Percentiles rank a stretch among this genome's conserved stretches.
Evolutionary conservation across 2,329 filamentous ascomycete genomes (phyloP).

Genomic region (Nemania bipapillata): DNA sequence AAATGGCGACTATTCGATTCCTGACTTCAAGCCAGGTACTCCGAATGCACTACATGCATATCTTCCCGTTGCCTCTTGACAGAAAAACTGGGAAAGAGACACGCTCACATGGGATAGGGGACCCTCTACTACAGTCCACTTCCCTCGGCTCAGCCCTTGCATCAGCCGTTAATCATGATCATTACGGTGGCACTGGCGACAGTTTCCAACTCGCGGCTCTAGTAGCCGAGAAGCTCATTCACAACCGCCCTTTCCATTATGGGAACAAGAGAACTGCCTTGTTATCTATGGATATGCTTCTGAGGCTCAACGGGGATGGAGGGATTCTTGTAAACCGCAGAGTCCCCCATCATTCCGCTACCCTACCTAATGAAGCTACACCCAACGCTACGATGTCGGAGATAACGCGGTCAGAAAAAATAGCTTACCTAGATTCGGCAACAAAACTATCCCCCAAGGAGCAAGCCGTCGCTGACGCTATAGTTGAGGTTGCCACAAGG

Average conservation of each 20-base stretch:
- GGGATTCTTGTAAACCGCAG: not conserved
- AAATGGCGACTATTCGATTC: not conserved
- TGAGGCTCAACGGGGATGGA: not conserved
- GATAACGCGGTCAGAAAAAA: no score
- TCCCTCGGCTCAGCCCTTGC: not conserved
- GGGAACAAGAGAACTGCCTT: slow-evolving; percentile 1
- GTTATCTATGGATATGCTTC: not conserved
- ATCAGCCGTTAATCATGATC: not conserved
- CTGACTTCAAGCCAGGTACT: not conserved
- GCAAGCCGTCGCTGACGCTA: not conserved
- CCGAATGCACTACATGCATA: slow-evolving; percentile 3
- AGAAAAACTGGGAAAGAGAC: not conserved
- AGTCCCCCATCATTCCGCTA: not conserved
- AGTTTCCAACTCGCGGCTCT: not conserved
- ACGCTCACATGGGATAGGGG: not conserved
- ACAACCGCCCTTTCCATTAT: not conserved
- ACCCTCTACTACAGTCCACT: not conserved
- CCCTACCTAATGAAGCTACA: not conserved
- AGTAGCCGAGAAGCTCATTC: not conserved
- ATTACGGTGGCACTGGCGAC: not conserved
- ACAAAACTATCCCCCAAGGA: not conserved
- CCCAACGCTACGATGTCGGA: not conserved
- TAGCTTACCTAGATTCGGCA: no score
- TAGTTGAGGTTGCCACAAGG: not conserved
- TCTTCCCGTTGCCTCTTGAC: not conserved